Evolutionary conservation across 805 yeast species (phyloP).

Genomic region (Suhomyces faveliae): DNA sequence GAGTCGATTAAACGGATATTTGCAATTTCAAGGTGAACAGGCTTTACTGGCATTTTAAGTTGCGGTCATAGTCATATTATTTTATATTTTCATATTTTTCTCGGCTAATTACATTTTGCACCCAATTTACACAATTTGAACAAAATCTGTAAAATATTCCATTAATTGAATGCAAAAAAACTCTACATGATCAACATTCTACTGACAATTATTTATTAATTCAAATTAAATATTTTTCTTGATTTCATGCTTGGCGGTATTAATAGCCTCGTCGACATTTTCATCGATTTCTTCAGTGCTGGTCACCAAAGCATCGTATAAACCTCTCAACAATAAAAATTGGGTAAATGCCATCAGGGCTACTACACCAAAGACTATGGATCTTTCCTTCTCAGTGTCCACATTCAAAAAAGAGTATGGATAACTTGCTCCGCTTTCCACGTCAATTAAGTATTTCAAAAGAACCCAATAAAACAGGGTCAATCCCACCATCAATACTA

Average conservation of each 20-base stretch:
- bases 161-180: too few relatives aligned
- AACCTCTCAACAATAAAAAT: slow-evolving; percentile 26
- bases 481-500: slow-evolving; percentile 35
- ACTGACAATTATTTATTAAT: not conserved
- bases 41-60: too few relatives aligned
- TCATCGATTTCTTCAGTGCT: slow-evolving; percentile 9
- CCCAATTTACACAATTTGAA: not conserved
- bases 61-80: too few relatives aligned
- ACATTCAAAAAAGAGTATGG: slow-evolving; percentile 72
- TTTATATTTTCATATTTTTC: too few relatives aligned
- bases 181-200: too few relatives aligned
- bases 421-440: slow-evolving; percentile 47
- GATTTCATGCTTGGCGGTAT: not conserved
- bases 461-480: slow-evolving; percentile 54
- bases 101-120: not conserved
- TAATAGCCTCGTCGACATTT: not conserved
- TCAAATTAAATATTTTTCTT: not conserved
- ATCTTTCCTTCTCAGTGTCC: slow-evolving; percentile 40
- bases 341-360: slow-evolving; percentile 31
- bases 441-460: slow-evolving; percentile 48
- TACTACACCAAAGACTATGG: slow-evolving; percentile 49
- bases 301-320: slow-evolving; percentile 21
- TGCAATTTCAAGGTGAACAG: too few relatives aligned
- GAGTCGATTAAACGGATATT: not conserved
- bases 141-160: too few relatives aligned